Conservation (phyloP, 805 yeast species). For the Metschnikowia amazonensis region DNA sequence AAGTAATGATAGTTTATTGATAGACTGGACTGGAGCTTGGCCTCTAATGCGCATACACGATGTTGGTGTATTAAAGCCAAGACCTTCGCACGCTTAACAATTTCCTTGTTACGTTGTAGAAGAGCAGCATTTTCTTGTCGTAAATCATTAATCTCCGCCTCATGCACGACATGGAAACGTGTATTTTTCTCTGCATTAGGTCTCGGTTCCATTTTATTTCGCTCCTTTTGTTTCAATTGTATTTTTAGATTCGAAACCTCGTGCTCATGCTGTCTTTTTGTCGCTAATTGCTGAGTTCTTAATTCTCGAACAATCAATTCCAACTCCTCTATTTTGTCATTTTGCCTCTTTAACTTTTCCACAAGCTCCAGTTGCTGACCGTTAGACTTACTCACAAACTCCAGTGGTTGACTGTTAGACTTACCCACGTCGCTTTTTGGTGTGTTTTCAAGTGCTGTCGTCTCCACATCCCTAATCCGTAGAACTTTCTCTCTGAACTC, state of each 20-base stretch:
- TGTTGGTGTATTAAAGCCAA: constrained; percentile 8
- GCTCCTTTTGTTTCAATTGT: neutral
- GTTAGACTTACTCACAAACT: neutral
- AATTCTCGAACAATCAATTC: constrained; percentile 12
- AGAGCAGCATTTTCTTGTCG: constrained; percentile 7
- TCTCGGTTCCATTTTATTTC: neutral
- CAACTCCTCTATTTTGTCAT: constrained; percentile 11
- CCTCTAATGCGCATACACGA: constrained; percentile 7
- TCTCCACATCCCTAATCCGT: neutral
- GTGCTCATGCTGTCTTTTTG: neutral
- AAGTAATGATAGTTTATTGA: constrained; percentile 9
- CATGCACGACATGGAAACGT: neutral
- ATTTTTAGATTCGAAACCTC: neutral
- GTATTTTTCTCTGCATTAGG: no score
- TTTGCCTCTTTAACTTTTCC: constrained; percentile 15
- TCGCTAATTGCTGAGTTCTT: constrained; percentile 8
- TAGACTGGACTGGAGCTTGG: constrained; percentile 10
- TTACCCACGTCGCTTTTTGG: neutral
- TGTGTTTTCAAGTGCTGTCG: neutral
- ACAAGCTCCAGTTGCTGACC: neutral
- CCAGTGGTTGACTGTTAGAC: neutral
- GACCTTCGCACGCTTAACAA: constrained; percentile 8
- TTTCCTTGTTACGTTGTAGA: constrained; percentile 6
- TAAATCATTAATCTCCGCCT: constrained; percentile 2
- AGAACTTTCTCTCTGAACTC: constrained; percentile 22